Conservation (phyloP, 2,329 filamentous ascomycete species). For the Neobulgaria alba region DNA sequence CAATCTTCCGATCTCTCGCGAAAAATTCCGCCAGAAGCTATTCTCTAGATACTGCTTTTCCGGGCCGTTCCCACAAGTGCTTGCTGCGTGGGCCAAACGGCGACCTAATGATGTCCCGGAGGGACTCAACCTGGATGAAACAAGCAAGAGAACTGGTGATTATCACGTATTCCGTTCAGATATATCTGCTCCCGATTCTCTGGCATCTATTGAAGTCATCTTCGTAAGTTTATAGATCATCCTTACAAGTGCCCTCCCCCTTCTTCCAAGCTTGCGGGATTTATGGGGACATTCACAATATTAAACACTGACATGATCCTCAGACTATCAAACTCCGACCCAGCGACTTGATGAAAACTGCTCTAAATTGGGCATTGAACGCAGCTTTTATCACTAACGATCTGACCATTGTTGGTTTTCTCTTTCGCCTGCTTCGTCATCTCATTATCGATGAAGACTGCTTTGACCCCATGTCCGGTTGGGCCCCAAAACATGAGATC, state of each 20-base stretch:
- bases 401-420: slow-evolving; percentile 11
- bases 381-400: slow-evolving; percentile 11
- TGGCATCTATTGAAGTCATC: too few relatives aligned
- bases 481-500: slow-evolving; percentile 7
- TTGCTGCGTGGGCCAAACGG: slow-evolving; percentile 14
- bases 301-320: slow-evolving; percentile 1
- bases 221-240: slow-evolving; percentile 22
- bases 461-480: slow-evolving; percentile 10
- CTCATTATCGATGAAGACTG: slow-evolving; percentile 10
- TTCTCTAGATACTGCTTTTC: slow-evolving; percentile 19
- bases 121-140: slow-evolving; percentile 7
- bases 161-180: slow-evolving; percentile 23
- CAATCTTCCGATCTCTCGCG: slow-evolving; percentile 3
- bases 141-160: slow-evolving; percentile 14
- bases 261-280: too few relatives aligned
- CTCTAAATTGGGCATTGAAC: slow-evolving; percentile 17
- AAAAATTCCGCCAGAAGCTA: slow-evolving; percentile 20
- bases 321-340: slow-evolving; percentile 15
- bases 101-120: slow-evolving; percentile 1
- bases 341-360: slow-evolving; percentile 7
- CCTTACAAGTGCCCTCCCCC: too few relatives aligned
- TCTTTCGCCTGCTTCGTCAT: slow-evolving; percentile 18
- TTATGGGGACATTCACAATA: too few relatives aligned
- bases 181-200: slow-evolving; percentile 7
- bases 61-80: slow-evolving; percentile 18